phyloP scores from a whole-genome alignment of 2,329 filamentous ascomycete genomes.

The Cercospora zeae-maydis region DNA sequence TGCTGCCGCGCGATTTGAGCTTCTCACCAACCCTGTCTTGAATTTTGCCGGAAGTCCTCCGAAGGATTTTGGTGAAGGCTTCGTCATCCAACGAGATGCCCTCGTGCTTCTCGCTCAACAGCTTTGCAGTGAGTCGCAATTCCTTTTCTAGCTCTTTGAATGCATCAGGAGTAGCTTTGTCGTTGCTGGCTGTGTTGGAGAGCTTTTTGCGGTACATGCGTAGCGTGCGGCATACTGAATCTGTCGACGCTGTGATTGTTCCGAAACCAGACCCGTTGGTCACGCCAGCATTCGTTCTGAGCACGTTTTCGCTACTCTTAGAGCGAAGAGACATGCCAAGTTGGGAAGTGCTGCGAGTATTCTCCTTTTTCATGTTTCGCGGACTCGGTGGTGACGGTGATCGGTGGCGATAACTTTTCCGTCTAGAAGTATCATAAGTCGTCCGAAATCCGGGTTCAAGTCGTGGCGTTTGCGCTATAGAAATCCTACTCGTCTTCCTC shows the following conservation, averaged over 20 bases:
- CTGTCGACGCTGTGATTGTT: slow-evolving; percentile 51
- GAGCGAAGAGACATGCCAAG: slow-evolving; percentile 50
- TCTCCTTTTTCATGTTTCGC: slow-evolving; percentile 21
- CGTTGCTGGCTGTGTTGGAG: slow-evolving; percentile 41
- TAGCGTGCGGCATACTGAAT: slow-evolving; percentile 56
- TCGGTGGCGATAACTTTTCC: slow-evolving; percentile 32
- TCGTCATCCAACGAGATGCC: slow-evolving; percentile 42
- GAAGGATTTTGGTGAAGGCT: slow-evolving; percentile 58
- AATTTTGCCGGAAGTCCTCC: not conserved
- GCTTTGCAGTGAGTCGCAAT: slow-evolving; percentile 48
- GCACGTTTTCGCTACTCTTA: slow-evolving; percentile 41
- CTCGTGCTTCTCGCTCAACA: slow-evolving; percentile 43
- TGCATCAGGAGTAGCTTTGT: slow-evolving; percentile 45
- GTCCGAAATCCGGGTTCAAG: slow-evolving; percentile 42
- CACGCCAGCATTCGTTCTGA: slow-evolving; percentile 20
- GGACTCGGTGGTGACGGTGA: slow-evolving; percentile 45
- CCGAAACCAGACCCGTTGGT: slow-evolving; percentile 43
- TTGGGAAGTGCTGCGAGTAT: slow-evolving; percentile 43
- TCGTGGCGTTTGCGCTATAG: slow-evolving; percentile 45
- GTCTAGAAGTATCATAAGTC: slow-evolving; percentile 23
- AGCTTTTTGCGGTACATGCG: slow-evolving; percentile 59
- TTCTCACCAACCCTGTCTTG: slow-evolving; percentile 66
- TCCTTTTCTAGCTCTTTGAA: slow-evolving; percentile 57
- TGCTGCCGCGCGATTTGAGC: slow-evolving; percentile 45
- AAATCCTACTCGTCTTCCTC: slow-evolving; percentile 54